Conservation (phyloP, 305 asterid genomes). For the Fraxinus latifolia region DNA sequence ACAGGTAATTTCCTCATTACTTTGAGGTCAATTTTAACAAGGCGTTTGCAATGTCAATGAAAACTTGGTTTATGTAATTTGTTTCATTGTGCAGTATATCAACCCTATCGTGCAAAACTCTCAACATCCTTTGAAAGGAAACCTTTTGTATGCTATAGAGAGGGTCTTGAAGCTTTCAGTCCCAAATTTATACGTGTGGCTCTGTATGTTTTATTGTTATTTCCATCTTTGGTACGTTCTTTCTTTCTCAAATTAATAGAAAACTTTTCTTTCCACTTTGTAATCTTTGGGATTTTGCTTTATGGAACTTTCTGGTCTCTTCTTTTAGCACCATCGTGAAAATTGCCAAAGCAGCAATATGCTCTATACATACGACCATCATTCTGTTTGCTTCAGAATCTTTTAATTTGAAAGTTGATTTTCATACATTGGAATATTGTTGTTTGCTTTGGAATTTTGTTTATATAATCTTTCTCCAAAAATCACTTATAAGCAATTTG, state of each 20-base stretch:
- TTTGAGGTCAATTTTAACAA: constrained; percentile 21
- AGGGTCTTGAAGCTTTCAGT: constrained; percentile 98
- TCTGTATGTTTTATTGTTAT: constrained; percentile 95
- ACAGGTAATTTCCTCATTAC: constrained; percentile 51
- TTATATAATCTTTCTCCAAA: constrained; percentile 5
- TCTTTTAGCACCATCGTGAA: background rate
- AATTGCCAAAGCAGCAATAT: constrained; percentile 18
- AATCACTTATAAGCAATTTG: background rate
- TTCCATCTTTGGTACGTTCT: constrained; percentile 89
- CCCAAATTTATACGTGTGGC: constrained; percentile 97
- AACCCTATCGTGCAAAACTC: constrained; percentile 92
- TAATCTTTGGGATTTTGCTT: constrained; percentile 10
- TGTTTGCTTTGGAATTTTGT: constrained; percentile 20
- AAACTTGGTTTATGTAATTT: constrained; percentile 31
- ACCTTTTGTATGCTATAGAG: constrained; percentile 81
- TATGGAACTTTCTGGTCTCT: background rate
- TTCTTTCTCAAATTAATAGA: constrained; percentile 24
- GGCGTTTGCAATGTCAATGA: constrained; percentile 11
- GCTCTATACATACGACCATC: constrained; percentile 1
- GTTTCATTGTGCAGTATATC: constrained; percentile 67
- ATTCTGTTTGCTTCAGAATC: constrained; percentile 8
- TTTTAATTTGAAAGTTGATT: background rate
- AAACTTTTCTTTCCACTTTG: constrained; percentile 4
- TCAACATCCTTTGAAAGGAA: constrained; percentile 91
- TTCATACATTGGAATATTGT: background rate